Base-by-base conservation (phyloP, 495 filamentous ascomycete species). In the Xylona heveae region DNA sequence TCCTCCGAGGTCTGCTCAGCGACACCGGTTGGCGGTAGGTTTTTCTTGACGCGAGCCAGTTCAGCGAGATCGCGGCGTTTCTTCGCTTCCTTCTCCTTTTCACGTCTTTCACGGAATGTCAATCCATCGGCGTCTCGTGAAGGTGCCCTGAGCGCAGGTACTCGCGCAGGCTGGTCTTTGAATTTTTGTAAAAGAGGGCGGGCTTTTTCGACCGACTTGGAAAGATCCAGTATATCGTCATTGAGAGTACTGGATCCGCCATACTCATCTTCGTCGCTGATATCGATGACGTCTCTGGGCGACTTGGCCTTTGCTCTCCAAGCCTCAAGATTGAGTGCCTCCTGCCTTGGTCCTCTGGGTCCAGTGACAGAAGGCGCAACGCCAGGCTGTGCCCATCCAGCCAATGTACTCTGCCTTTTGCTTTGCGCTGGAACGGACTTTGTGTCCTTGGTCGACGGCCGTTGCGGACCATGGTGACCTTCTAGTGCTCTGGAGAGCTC, bases 401-500 rank as follows among this genome's bases (percentile, higher is more conserved):
- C n/a, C n/a, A n/a, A n/a, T n/a, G n/a, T n/a, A n/a, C n/a, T n/a
- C n/a, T n/a, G n/a, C n/a, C n/a, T n/a, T n/a, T n/a, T n/a, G n/a
- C n/a, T n/a, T n/a, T n/a, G n/a, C n/a, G n/a, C n/a, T n/a, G n/a
- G n/a, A n/a, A n/a, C n/a, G n/a, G n/a, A n/a, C n/a, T n/a, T n/a
- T n/a, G n/a, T n/a, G n/a, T n/a, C n/a, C n/a, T n/a, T n/a, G n/a
- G n/a, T n/a, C n/a, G n/a, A n/a, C n/a, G n/a, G n/a, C n/a, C n/a
- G n/a, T n/a, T 60, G 53, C 35, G 58, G 62, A 38, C 68, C 71
- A 31, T 72, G 61, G 46, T 90, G 78, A 6, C 72, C 70, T 25
- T 88, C 81, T 6, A 92, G 50, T 6, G 81, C 74, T 45, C 72
- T 64, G 32, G 78, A 65, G 23, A 92, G 52, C 48, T 90, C 78